Conservation (phyloP, 208 protist genomes). For the Wallacemonas sp. region DNA sequence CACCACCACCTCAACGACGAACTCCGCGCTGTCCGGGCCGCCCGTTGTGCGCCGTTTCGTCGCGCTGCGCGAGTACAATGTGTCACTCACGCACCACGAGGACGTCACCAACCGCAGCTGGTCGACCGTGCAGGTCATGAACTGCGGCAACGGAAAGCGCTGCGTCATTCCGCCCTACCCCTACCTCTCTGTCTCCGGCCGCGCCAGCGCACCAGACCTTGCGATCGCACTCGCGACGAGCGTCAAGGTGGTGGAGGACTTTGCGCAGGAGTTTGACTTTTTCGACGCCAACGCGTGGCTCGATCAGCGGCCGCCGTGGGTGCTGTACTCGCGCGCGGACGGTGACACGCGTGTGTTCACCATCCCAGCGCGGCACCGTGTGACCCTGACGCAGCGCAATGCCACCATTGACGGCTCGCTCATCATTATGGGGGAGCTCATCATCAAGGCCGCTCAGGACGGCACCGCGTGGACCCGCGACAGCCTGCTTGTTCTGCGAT, state of each 20-base stretch:
- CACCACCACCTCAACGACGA: background rate
- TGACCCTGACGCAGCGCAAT: constrained; percentile 22
- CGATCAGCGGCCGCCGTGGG: constrained; percentile 23
- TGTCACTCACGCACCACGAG: background rate
- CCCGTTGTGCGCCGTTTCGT: background rate
- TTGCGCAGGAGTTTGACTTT: constrained; percentile 19
- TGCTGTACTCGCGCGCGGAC: constrained; percentile 1
- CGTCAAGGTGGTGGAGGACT: background rate
- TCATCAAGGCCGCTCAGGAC: constrained; percentile 3
- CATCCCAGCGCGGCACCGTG: constrained; percentile 31
- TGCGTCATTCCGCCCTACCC: constrained; percentile 29
- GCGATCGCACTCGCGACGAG: background rate
- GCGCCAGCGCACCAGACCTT: background rate
- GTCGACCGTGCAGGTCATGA: background rate
- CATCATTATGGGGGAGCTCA: constrained; percentile 37
- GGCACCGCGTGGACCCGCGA: background rate
- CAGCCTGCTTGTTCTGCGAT: constrained; percentile 13
- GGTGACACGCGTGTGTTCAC: constrained; percentile 12
- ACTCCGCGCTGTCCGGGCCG: background rate
- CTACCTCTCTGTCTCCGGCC: constrained; percentile 4
- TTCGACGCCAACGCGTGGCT: constrained; percentile 30
- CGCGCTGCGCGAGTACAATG: constrained; percentile 8
- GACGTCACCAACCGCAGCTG: constrained; percentile 11
- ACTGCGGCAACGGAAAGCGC: background rate
- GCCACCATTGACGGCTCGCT: constrained; percentile 30